Evolutionary conservation across 2,329 filamentous ascomycete species (phyloP), one percentile per base, ranked within the genome.

Genomic region (Trichophyton simii): DNA sequence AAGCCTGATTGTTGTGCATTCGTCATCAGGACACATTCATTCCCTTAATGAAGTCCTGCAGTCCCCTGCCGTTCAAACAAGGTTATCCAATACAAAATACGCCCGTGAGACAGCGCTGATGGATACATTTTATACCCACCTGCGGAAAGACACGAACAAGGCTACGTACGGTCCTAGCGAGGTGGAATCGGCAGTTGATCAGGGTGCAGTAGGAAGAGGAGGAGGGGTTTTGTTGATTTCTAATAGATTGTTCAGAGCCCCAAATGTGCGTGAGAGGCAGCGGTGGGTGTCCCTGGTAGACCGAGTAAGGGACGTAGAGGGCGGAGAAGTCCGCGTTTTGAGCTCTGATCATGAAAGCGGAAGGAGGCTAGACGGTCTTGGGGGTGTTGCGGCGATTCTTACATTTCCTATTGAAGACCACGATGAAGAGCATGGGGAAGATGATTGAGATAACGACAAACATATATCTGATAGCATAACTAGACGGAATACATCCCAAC

Each of bases 321-420:
- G 92, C 3, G 94, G 92, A 1, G 91, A 96, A 66, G 89, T 90
- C 0, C 80, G 89, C 60, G 83, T 97, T n/a, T 76, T 97, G 31
- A 97, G 92, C 73, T 91, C 88, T 68, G 87, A 95, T 69, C 92
- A 97, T 73, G 92, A 96, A 77, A 96, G 91, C 72, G 94, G 94
- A 0, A 87, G 87, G 76, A 80, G 91, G 63, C 75, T 99, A 13
- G 89, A 91, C 66, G 87, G 86, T 11, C 73, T 97, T 63, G 91
- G 94, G 0, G 88, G 91, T 18, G 87, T 99, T 64, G 94, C 92
- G 15, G 91, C 91, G 1, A 87, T 96, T 31, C 77, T 96, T 65
- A 96, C 92, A 11, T 99, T 91, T 72, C 91, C 94, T 0, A 81
- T 97, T 42, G 77, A 83, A 18, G 91, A 95, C 66, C 78, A 95